Evolutionary conservation across 305 asterid genomes (phyloP).

Genomic region (Petunia hybrid): DNA sequence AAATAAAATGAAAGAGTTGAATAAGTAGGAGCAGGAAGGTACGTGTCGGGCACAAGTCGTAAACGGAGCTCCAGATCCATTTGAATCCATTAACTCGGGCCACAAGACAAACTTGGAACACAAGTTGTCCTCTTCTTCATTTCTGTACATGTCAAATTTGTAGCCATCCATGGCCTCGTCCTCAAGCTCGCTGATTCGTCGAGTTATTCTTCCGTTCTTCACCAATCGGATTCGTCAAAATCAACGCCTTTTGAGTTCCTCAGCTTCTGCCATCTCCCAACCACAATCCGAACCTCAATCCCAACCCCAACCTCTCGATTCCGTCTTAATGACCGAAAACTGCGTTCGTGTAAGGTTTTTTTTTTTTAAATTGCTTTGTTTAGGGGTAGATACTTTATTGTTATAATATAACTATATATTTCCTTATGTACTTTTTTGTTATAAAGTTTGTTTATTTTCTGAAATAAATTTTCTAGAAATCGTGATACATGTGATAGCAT

Average conservation of each 20-base stretch:
- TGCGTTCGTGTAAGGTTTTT: conserved; percentile 72
- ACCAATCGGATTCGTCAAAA: conserved; percentile 68
- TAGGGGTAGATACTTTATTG: background rate
- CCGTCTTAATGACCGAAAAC: conserved; percentile 67
- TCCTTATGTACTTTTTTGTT: background rate
- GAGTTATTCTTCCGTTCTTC: conserved; percentile 59
- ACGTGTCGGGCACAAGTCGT: conserved; percentile 21
- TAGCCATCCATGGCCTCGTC: conserved; percentile 45
- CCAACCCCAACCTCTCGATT: conserved; percentile 46
- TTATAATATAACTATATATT: background rate
- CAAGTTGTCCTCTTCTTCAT: background rate
- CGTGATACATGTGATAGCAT: background rate
- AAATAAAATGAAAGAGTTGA: no score
- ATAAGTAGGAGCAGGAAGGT: background rate
- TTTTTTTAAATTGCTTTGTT: background rate
- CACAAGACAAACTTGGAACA: background rate
- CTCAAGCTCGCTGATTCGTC: conserved; percentile 59
- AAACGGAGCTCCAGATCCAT: conserved; percentile 24
- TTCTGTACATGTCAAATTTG: conserved; percentile 37
- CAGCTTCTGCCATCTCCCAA: conserved; percentile 56
- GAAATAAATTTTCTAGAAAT: background rate
- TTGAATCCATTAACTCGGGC: background rate
- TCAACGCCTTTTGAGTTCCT: conserved; percentile 69
- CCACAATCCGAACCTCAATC: conserved; percentile 51
- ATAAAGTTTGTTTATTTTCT: background rate